Base-by-base conservation (phyloP, 2,329 filamentous ascomycete species). In the Aspergillus candidus region DNA sequence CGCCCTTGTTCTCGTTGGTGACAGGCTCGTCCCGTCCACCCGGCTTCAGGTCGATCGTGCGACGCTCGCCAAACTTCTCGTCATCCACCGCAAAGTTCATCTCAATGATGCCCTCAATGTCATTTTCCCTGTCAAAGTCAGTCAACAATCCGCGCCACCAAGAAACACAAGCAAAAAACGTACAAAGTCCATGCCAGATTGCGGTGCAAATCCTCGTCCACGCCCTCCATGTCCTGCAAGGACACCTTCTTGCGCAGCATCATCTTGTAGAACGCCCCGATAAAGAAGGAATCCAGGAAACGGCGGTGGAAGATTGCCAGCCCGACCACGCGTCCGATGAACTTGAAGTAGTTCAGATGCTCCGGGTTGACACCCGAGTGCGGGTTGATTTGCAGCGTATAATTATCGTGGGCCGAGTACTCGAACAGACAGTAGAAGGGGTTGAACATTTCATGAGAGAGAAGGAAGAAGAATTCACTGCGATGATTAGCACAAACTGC, bases 381-480 rank as follows among this genome's bases (percentile, higher is more conserved):
- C 36, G 93, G 93, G 73, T 98, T 98, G 75, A 98, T 98, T 72
- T 98, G 93, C 43, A 98, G 84, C 27, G 93, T 98, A 73, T 98
- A 98, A 73, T 98, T 98, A 80, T 98, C 93, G 75, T 98, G 93
- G 32, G 93, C 93, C 18, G 93, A 97, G 70, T 98, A 98, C 72
- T 98, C 93, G 75, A 98, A 98, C 42, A 98, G 77, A 67, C 93
- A 98, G 74, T 98, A 98, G 73, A 98, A 98, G 29, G 93, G 93
- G 69, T 98, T 98, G 75, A 98, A 98, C 93, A 98, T 98, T 74
- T 98, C 93, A 72, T 98, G 93, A 12, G 91, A 97, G 43, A 98
- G 80, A 33, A 98, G 76, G 82, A 98, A 98, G 77, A 98, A 98
- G 76, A 98, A 98, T 71, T 98, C 93, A 79, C 90, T 81, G 39